Evolutionary conservation across 140 eudicot species (phyloP).

Genomic region (Stevia rebaudiana): DNA sequence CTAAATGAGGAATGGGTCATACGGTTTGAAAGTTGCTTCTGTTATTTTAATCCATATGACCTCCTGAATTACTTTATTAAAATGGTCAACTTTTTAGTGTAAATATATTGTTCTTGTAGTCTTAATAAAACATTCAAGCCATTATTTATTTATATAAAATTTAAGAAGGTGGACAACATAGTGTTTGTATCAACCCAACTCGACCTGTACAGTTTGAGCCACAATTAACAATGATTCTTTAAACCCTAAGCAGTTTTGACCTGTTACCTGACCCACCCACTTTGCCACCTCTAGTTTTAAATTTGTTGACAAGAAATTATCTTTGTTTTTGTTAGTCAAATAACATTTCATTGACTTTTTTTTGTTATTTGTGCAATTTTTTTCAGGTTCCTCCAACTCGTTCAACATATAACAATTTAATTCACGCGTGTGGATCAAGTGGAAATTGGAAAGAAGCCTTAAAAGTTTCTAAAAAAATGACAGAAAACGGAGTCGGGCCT

Average conservation of each 20-base stretch:
- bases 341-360: background rate
- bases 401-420: constrained; percentile 86
- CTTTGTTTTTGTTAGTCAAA: constrained; percentile 4
- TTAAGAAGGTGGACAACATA: background rate
- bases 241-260: background rate
- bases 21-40: background rate
- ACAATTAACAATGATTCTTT: background rate
- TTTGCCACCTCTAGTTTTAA: background rate
- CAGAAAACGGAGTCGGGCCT: constrained; percentile 97
- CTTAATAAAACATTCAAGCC: background rate
- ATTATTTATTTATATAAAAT: background rate
- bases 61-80: background rate
- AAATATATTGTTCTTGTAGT: background rate
- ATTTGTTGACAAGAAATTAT: background rate
- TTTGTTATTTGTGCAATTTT: constrained; percentile 6
- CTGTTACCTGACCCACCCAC: background rate
- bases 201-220: background rate
- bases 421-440: constrained; percentile 94
- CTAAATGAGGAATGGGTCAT: background rate
- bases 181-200: background rate
- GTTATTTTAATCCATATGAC: background rate
- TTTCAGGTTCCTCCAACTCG: constrained; percentile 94
- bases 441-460: constrained; percentile 98
- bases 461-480: constrained; percentile 76
- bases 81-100: background rate